Conservation (phyloP, 352 stramenopile species). For the Thraustotheca clavata region DNA sequence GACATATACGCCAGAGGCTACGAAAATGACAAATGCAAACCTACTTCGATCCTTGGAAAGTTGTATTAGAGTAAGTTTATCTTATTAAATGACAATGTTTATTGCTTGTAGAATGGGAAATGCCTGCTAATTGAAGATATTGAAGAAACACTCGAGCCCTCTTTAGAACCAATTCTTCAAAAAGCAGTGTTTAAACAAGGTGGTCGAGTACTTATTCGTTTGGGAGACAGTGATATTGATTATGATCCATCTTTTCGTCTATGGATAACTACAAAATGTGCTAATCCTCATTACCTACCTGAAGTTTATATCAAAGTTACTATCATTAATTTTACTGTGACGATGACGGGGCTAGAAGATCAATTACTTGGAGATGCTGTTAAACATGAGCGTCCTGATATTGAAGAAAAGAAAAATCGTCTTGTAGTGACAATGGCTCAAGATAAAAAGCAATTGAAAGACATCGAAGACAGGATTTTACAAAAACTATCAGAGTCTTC, state of each 20-base stretch:
- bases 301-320: slow-evolving; percentile 96
- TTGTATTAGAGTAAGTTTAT: slow-evolving; percentile 64
- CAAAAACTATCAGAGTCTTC: slow-evolving; percentile 86
- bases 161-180: slow-evolving; percentile 88
- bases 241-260: slow-evolving; percentile 89
- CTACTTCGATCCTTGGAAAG: slow-evolving; percentile 84
- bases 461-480: slow-evolving; percentile 90
- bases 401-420: slow-evolving; percentile 91
- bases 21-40: slow-evolving; percentile 89
- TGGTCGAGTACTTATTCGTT: slow-evolving; percentile 76
- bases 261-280: slow-evolving; percentile 90
- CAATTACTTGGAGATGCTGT: slow-evolving; percentile 90
- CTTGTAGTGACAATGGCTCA: slow-evolving; percentile 90
- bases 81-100: background rate
- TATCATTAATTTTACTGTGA: slow-evolving; percentile 95
- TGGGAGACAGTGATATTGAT: slow-evolving; percentile 90
- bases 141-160: slow-evolving; percentile 85
- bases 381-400: slow-evolving; percentile 85
- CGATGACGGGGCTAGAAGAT: slow-evolving; percentile 89
- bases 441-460: slow-evolving; percentile 88
- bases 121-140: slow-evolving; percentile 90
- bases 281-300: slow-evolving; percentile 91
- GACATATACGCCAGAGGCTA: slow-evolving; percentile 56
- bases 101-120: slow-evolving; percentile 49
- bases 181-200: slow-evolving; percentile 91